These are phyloP conservation scores for Chytriomyces confervae DNA, from an alignment of 192 early-diverging fungal species.

Conservation along the genomic window DNA sequence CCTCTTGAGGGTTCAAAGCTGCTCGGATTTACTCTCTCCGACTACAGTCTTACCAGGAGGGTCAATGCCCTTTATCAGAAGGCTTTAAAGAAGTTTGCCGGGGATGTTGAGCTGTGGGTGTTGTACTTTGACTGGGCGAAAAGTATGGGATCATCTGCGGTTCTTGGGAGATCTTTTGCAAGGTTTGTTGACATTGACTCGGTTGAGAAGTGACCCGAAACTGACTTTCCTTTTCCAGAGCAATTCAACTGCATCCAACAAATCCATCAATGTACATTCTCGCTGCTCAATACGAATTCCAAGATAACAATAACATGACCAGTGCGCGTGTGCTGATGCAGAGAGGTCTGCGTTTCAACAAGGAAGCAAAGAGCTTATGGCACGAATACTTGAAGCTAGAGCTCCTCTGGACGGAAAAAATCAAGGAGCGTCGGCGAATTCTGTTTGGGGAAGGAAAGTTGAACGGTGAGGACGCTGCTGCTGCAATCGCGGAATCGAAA, in stretches of 20 bases:
- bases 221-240: conserved; percentile 47
- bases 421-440: conserved; percentile 78
- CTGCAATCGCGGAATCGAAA: conserved; percentile 38
- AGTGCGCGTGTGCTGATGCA: conserved; percentile 86
- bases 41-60: conserved; percentile 75
- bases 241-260: conserved; percentile 84
- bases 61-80: conserved; percentile 84
- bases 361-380: conserved; percentile 77
- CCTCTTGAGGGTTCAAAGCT: conserved; percentile 3
- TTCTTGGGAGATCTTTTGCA: conserved; percentile 77
- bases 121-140: conserved; percentile 90
- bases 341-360: conserved; percentile 83
- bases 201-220: conserved; percentile 3
- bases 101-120: conserved; percentile 84
- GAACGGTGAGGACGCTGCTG: conserved; percentile 39
- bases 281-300: conserved; percentile 89
- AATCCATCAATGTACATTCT: conserved; percentile 88
- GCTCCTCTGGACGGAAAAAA: conserved; percentile 84
- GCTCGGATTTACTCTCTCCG: conserved; percentile 60
- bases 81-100: conserved; percentile 75
- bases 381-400: conserved; percentile 94
- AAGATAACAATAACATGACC: conserved; percentile 78
- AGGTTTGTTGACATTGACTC: conserved; percentile 43
- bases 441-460: conserved; percentile 63
- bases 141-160: conserved; percentile 54